phyloP scores from a whole-genome alignment of 2,329 filamentous ascomycete species.

The Pestalotiopsis sp. region DNA sequence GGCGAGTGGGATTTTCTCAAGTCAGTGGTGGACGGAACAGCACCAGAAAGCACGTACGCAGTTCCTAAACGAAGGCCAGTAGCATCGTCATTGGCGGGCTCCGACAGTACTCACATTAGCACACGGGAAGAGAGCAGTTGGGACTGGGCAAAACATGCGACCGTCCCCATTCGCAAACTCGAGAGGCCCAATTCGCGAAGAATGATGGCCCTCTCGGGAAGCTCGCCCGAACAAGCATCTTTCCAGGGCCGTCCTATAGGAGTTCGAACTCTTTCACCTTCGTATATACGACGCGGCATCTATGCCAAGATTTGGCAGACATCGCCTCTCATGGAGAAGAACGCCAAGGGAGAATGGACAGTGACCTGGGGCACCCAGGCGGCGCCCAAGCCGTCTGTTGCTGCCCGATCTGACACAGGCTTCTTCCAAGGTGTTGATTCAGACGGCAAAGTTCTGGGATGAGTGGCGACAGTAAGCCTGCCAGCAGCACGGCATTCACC shows the following conservation, averaged over 20 bases:
- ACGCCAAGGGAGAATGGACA: slow-evolving; percentile 26
- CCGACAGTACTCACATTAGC: background rate
- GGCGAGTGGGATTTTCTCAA: slow-evolving; percentile 59
- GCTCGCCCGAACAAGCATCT: slow-evolving; percentile 36
- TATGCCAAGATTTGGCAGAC: slow-evolving; percentile 37
- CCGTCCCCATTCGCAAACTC: slow-evolving; percentile 36
- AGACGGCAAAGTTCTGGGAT: slow-evolving; percentile 19
- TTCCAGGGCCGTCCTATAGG: slow-evolving; percentile 33
- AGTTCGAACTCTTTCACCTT: slow-evolving; percentile 35
- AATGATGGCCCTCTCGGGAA: slow-evolving; percentile 37
- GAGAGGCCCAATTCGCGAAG: slow-evolving; percentile 38
- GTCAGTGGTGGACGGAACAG: slow-evolving; percentile 45
- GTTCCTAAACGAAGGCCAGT: slow-evolving; percentile 38
- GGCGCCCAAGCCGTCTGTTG: slow-evolving; percentile 27
- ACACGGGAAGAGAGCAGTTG: slow-evolving; percentile 23
- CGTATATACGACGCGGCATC: slow-evolving; percentile 47
- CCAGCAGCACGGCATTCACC: too few species aligned
- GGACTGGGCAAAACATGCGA: slow-evolving; percentile 47
- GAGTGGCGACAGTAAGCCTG: background rate
- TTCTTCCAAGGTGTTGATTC: slow-evolving; percentile 51
- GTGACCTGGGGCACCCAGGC: slow-evolving; percentile 48
- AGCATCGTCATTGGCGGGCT: slow-evolving; percentile 18
- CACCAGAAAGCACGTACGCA: slow-evolving; percentile 35
- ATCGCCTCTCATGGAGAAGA: slow-evolving; percentile 37
- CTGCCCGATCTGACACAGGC: slow-evolving; percentile 35